Conservation (phyloP, 371 early-diverging fungal genomes). For the Haplosporangium sp. region DNA sequence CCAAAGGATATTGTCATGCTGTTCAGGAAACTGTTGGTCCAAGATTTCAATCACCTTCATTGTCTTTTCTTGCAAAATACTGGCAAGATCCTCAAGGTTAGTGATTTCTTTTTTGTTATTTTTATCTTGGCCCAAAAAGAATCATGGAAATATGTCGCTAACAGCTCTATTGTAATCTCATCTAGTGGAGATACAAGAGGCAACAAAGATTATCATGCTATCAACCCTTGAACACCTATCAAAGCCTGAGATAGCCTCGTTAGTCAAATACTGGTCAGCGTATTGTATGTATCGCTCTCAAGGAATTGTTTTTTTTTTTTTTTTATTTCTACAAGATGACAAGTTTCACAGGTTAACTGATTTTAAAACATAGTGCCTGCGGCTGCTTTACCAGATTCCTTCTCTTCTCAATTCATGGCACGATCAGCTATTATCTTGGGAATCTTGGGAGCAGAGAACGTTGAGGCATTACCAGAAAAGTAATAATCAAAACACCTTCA, state of each 20-base stretch:
- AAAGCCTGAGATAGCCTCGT: constrained; percentile 57
- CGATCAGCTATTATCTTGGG: constrained; percentile 82
- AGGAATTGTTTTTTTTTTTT: too few relatives aligned
- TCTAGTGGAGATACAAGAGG: constrained; percentile 47
- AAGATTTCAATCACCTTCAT: constrained; percentile 72
- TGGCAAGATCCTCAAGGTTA: constrained; percentile 88
- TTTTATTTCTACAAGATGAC: too few relatives aligned
- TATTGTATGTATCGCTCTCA: constrained; percentile 27
- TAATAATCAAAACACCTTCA: constrained; percentile 15
- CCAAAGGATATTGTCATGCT: constrained; percentile 50
- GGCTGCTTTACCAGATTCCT: constrained; percentile 58
- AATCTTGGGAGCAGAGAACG: constrained; percentile 74
- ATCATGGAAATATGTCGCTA: too few relatives aligned
- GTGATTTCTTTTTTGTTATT: neutral
- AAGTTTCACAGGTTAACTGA: neutral
- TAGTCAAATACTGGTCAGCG: constrained; percentile 75
- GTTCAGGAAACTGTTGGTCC: constrained; percentile 67
- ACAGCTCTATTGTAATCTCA: neutral
- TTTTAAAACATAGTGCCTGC: constrained; percentile 68
- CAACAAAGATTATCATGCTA: constrained; percentile 36
- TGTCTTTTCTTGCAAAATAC: constrained; percentile 82
- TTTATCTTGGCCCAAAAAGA: neutral
- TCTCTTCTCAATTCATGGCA: constrained; percentile 72
- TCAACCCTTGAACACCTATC: constrained; percentile 53
- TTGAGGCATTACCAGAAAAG: constrained; percentile 62